Conservation (phyloP, 305 asterid species). For the Solanum hybrid region DNA sequence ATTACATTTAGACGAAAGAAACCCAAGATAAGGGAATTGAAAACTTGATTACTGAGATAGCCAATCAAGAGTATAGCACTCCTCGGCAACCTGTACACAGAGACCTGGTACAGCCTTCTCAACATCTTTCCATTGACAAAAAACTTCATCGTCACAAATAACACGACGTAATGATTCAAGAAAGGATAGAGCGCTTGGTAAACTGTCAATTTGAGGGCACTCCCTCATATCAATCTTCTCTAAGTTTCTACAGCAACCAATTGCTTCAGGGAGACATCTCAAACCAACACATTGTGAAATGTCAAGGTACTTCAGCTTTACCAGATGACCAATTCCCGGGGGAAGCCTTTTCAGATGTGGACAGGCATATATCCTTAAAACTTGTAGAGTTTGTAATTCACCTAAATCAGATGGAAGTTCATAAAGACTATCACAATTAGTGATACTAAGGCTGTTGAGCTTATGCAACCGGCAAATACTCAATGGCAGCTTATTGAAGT, state of each 20-base stretch:
- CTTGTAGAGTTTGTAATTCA: slow-evolving; percentile 31
- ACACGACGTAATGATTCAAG: slow-evolving; percentile 42
- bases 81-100: slow-evolving; percentile 58
- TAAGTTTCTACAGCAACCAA: slow-evolving; percentile 48
- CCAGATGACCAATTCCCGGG: slow-evolving; percentile 34
- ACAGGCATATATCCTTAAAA: slow-evolving; percentile 64
- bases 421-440: slow-evolving; percentile 70
- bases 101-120: slow-evolving; percentile 46
- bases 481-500: slow-evolving; percentile 46
- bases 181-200: slow-evolving; percentile 37
- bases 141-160: slow-evolving; percentile 62
- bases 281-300: slow-evolving; percentile 65
- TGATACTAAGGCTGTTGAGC: slow-evolving; percentile 57
- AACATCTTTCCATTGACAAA: slow-evolving; percentile 54
- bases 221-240: slow-evolving; percentile 88
- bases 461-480: slow-evolving; percentile 51
- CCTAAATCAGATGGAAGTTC: slow-evolving; percentile 59
- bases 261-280: slow-evolving; percentile 55
- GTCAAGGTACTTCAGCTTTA: slow-evolving; percentile 50
- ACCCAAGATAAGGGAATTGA: background rate
- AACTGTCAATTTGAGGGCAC: slow-evolving; percentile 45
- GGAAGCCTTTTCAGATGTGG: slow-evolving; percentile 59
- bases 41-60: slow-evolving; percentile 33
- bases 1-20: background rate
- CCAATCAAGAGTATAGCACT: slow-evolving; percentile 74